Percentiles rank a stretch among this genome's conserved stretches.
Evolutionary conservation across 2,329 filamentous ascomycete species (phyloP).

Genomic region (Davidsoniella virescens): DNA sequence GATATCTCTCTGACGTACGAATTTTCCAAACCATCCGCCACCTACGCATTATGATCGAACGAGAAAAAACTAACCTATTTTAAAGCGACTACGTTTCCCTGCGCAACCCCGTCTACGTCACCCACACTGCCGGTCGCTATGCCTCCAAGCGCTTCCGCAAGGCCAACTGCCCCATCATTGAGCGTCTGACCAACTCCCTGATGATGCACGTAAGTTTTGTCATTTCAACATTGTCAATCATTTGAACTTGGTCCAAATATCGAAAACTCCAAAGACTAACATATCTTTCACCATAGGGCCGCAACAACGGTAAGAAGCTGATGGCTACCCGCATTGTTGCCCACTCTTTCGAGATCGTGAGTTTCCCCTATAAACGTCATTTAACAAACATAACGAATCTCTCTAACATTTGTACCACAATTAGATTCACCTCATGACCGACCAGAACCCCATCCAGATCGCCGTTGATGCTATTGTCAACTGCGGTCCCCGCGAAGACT

Average conservation of each 20-base stretch:
- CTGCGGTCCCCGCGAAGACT: constrained; percentile 99
- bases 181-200: constrained; percentile 99
- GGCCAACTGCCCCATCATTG: constrained; percentile 99
- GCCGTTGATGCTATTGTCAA: constrained; percentile 99
- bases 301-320: constrained; percentile 99
- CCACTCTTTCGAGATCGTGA: constrained; percentile 98
- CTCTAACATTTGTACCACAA: constrained; percentile 2
- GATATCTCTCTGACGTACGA: constrained; percentile 97
- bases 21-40: background rate
- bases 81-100: constrained; percentile 98
- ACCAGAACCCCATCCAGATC: constrained; percentile 99
- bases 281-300: constrained; percentile 96
- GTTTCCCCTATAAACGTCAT: constrained; percentile 25
- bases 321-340: constrained; percentile 99
- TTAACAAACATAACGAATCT: background rate
- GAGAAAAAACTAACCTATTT: constrained; percentile 2
- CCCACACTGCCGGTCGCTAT: constrained; percentile 97
- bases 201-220: constrained; percentile 68
- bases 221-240: background rate
- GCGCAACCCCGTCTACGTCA: constrained; percentile 95
- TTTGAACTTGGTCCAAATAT: too few relatives aligned
- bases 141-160: constrained; percentile 99
- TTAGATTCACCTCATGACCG: constrained; percentile 99
- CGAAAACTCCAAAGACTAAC: constrained; percentile 1
- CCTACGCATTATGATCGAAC: background rate